phyloP scores from a whole-genome alignment of 139 green algal species.

The Picochlorum sp. region DNA sequence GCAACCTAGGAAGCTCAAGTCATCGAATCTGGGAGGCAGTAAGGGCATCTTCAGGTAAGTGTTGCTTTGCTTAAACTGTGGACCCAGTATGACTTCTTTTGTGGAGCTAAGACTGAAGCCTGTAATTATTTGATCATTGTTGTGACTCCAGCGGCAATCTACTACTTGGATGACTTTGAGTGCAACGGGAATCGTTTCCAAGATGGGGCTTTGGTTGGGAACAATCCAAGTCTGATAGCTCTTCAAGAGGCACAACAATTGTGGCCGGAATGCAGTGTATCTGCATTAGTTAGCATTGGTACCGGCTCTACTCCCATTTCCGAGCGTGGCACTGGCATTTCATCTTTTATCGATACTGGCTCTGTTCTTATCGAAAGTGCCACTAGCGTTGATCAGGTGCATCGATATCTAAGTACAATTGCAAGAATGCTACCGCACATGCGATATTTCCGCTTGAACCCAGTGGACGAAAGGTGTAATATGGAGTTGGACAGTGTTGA shows the following conservation, averaged over 20 bases:
- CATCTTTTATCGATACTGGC: conserved; percentile 42
- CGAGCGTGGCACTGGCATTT: conserved; percentile 24
- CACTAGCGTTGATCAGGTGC: conserved; percentile 43
- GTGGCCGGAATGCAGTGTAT: conserved; percentile 70
- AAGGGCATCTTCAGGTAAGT: conserved; percentile 60
- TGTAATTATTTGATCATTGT: too few species aligned
- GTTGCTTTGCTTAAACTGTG: not conserved
- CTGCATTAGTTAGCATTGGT: conserved; percentile 74
- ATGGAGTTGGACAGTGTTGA: conserved; percentile 76
- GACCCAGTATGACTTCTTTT: not conserved
- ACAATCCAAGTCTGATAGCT: conserved; percentile 84
- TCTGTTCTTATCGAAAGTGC: conserved; percentile 45
- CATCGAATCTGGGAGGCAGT: conserved; percentile 82
- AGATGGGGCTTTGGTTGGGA: conserved; percentile 82
- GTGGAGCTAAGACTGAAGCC: not conserved
- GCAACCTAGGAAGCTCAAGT: conserved; percentile 31
- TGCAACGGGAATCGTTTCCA: conserved; percentile 72
- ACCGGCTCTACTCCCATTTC: conserved; percentile 43
- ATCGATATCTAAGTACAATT: conserved; percentile 52
- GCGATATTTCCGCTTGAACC: conserved; percentile 70
- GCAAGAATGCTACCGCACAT: conserved; percentile 53
- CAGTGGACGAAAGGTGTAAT: conserved; percentile 48
- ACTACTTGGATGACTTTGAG: conserved; percentile 83
- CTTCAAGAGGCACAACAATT: conserved; percentile 69
- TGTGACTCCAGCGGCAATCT: conserved; percentile 42